phyloP scores from a whole-genome alignment of 371 early-diverging fungal genomes.

The Dentiscutata heterogama region DNA sequence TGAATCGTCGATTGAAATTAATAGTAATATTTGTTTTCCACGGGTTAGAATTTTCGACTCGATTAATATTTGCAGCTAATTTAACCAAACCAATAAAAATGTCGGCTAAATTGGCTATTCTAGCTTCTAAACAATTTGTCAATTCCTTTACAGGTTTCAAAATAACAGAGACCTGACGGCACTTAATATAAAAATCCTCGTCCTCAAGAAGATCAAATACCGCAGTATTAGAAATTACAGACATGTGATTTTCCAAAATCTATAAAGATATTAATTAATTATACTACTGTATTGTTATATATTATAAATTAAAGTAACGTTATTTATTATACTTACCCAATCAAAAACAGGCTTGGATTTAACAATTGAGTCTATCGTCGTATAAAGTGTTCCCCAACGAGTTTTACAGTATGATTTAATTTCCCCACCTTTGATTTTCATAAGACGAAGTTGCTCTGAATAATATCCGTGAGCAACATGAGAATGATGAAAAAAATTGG shows the following conservation, averaged over 20 bases:
- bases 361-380: not conserved
- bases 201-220: not conserved
- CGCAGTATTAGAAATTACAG: not conserved
- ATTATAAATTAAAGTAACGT: not conserved
- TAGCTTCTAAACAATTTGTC: constrained; percentile 7
- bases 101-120: too few relatives aligned
- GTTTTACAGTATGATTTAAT: not conserved
- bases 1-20: not conserved
- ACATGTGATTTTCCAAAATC: not conserved
- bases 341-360: not conserved
- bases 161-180: not conserved
- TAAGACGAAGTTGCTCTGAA: not conserved
- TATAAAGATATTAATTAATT: too few relatives aligned
- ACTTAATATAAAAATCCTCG: not conserved
- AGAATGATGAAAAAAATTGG: not conserved
- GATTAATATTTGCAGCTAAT: too few relatives aligned
- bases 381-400: not conserved
- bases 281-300: too few relatives aligned
- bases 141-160: not conserved
- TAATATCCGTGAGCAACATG: too few relatives aligned
- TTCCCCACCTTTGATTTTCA: constrained; percentile 2
- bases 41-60: not conserved
- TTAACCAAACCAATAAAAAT: too few relatives aligned
- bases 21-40: not conserved
- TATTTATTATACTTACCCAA: not conserved